Evolutionary conservation across 192 early-diverging fungal species (phyloP).

Genomic region (Coemansia furcata): DNA sequence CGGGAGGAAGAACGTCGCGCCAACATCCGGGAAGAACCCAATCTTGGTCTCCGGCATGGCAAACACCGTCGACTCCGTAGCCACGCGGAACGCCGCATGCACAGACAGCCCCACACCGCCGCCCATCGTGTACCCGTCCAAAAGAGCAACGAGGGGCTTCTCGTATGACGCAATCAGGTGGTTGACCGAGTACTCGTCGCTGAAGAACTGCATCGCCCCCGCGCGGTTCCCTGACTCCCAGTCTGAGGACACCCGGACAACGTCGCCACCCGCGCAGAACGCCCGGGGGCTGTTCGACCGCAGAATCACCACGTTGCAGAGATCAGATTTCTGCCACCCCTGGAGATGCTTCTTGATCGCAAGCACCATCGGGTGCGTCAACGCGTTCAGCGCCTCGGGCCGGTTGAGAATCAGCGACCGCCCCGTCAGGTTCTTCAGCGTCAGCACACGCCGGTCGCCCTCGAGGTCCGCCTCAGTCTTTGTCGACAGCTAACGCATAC

Average conservation of each 20-base stretch:
- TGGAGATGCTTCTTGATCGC: conserved; percentile 76
- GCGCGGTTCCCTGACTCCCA: conserved; percentile 32
- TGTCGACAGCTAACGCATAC: conserved; percentile 16
- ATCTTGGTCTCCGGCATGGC: conserved; percentile 98
- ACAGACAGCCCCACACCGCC: conserved; percentile 95
- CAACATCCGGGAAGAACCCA: conserved; percentile 96
- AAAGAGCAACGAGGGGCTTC: conserved; percentile 86
- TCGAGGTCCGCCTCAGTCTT: conserved; percentile 8
- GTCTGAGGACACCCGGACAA: conserved; percentile 57
- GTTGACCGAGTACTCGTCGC: conserved; percentile 90
- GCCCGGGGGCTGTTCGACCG: conserved; percentile 70
- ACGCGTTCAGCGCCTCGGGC: conserved; percentile 80
- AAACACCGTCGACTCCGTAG: conserved; percentile 92
- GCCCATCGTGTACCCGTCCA: conserved; percentile 94
- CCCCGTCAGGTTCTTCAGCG: conserved; percentile 35
- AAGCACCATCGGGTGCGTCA: conserved; percentile 82
- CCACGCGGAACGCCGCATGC: conserved; percentile 94
- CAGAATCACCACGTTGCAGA: conserved; percentile 85
- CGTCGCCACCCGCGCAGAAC: conserved; percentile 92
- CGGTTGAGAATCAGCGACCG: conserved; percentile 75
- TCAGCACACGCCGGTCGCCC: conserved; percentile 39
- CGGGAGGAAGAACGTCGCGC: conserved; percentile 91
- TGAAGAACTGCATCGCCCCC: conserved; percentile 75
- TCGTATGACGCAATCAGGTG: conserved; percentile 84
- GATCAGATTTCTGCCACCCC: conserved; percentile 85